Conservation (phyloP, 163 green algal species). For the Scenedesmus sp. region DNA sequence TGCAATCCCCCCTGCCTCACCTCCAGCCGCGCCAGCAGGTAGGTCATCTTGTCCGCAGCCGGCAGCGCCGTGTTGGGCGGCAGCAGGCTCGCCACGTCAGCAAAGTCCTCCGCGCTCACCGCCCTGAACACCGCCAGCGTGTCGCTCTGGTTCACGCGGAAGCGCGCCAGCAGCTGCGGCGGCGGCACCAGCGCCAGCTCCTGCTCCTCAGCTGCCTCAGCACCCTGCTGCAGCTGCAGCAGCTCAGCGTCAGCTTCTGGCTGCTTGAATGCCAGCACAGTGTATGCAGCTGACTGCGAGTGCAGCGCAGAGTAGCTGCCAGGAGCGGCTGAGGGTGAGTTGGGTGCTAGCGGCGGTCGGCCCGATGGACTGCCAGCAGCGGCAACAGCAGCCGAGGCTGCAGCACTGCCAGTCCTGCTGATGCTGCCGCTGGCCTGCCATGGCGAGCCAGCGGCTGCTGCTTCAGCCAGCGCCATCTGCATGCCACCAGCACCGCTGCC, state of each 20-base stretch:
- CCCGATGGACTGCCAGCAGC: not conserved
- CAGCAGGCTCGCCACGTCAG: conserved; percentile 78
- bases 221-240: not conserved
- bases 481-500: not conserved
- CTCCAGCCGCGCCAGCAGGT: conserved; percentile 75
- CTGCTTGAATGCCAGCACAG: conserved; percentile 19
- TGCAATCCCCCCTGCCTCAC: conserved; percentile 36
- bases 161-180: conserved; percentile 74
- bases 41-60: conserved; percentile 80
- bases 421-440: not conserved
- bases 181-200: not conserved
- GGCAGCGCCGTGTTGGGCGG: conserved; percentile 80
- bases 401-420: not conserved
- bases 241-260: not conserved
- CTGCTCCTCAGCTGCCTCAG: not conserved
- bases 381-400: not conserved
- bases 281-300: not conserved
- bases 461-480: not conserved
- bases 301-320: not conserved
- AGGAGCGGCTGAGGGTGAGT: not conserved
- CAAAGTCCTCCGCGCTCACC: conserved; percentile 76
- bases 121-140: conserved; percentile 78
- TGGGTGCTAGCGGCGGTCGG: not conserved
- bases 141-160: conserved; percentile 77
- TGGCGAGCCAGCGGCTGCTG: not conserved